Conservation (phyloP, 495 filamentous ascomycete species). For the Hypoxylon fragiforme region DNA sequence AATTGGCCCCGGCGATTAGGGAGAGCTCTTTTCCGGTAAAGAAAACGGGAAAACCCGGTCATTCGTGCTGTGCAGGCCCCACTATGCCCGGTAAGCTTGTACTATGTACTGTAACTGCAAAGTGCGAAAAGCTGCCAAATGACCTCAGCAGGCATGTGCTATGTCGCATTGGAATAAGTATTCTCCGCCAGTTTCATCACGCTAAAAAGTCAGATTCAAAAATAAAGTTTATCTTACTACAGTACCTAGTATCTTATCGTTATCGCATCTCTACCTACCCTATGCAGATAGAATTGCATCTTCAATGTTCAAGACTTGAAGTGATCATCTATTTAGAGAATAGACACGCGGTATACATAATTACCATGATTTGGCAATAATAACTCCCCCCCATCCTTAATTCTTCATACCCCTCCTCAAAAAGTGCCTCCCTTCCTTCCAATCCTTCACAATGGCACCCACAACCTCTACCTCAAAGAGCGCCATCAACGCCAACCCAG, state of each 20-base stretch:
- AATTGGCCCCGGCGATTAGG: slow-evolving; percentile 22
- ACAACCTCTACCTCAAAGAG: slow-evolving; percentile 6
- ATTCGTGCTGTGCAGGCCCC: slow-evolving; percentile 1
- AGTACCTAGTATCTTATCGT: slow-evolving; percentile 26
- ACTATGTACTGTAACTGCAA: not conserved
- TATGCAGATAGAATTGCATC: too few species aligned
- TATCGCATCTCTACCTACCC: slow-evolving; percentile 3
- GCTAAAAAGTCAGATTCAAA: too few species aligned
- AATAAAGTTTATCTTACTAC: not conserved
- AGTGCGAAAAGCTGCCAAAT: slow-evolving; percentile 8
- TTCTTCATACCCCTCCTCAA: too few species aligned
- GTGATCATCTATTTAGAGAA: too few species aligned
- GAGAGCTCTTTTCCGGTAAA: slow-evolving; percentile 29
- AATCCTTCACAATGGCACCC: slow-evolving; percentile 29
- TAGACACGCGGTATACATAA: not conserved
- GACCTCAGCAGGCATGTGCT: slow-evolving; percentile 24
- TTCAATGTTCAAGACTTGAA: too few species aligned
- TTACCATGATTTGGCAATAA: slow-evolving; percentile 17
- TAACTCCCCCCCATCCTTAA: too few species aligned
- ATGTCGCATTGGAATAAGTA: slow-evolving; percentile 14
- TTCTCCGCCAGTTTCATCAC: slow-evolving; percentile 14
- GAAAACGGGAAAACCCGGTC: slow-evolving; percentile 34
- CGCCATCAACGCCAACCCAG: slow-evolving; percentile 28
- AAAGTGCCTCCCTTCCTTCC: not conserved
- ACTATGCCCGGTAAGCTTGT: slow-evolving; percentile 21